Evolutionary conservation across 495 filamentous ascomycete species (phyloP), one percentile per base, ranked within the genome.

Genomic region (Lineolata rhizophorae): DNA sequence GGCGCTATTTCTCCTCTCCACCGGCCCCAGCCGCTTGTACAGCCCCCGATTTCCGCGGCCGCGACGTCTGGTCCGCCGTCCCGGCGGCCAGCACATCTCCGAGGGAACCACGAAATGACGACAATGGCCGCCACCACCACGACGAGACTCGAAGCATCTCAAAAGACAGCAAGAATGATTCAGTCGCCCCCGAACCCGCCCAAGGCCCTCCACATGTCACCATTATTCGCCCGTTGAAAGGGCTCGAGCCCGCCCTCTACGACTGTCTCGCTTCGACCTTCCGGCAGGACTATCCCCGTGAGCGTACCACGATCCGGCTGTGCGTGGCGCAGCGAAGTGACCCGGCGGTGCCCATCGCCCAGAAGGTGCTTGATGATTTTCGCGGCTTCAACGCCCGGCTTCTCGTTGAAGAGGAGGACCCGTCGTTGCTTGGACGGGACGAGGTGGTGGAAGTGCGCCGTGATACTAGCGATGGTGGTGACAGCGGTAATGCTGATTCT

Each of bases 201-300:
- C 25, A 49, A 42, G 10, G 20, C 45, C 16, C 71, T 10, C 82
- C 82, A n/a, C 78, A 83, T 55, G 62, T 97, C 43, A 93, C 84
- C 19, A 67, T 90, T 35, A 81, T 99, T 37, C 78, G 90, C 3
- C 90, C 90, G 0, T 70, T 90, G 35, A 94, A 93, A 54, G 90
- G 85, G 35, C 65, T 91, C 27, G 90, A 99, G 45, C 72, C 78
- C 1, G 64, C 74, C 43, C 70, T 95, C 17, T 92, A 90, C 56
- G 77, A 87, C 40, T 93, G 87, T 38, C 72, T 99, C 22, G 72
- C 80, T n/a, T 74, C 85, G 11, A 81, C 76, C 13, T 91, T 94
- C 55, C 67, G 60, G 16, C 81, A 91, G 38, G 61, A 62, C 28
- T 99, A 95, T 46, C 82, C 83, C 0, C 54, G 44, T 15, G 55